These are phyloP conservation scores for Diutina rugosa DNA, from an alignment of 1,139 yeast species.

Conservation along the genomic window DNA sequence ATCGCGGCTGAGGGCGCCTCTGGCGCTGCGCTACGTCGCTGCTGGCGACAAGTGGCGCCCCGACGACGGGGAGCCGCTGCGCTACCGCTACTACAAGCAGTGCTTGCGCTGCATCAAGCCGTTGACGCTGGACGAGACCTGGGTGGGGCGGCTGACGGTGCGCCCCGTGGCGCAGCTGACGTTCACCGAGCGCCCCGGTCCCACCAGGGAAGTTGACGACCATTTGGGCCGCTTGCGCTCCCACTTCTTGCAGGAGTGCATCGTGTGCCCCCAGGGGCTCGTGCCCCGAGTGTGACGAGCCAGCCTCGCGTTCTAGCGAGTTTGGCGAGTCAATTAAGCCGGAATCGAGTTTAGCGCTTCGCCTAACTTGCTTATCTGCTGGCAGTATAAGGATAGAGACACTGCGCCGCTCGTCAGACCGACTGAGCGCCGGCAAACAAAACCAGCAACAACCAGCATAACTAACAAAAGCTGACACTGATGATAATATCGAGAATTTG, in stretches of 20 bases:
- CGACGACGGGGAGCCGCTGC: neutral
- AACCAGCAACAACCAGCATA: no score
- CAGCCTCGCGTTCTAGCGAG: no score
- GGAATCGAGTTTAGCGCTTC: no score
- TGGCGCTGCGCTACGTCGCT: neutral
- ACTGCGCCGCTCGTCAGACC: no score
- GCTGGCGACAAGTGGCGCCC: neutral
- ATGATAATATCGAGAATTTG: no score
- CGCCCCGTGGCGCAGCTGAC: slow-evolving; percentile 17
- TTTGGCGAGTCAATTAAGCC: neutral
- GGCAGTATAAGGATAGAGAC: no score
- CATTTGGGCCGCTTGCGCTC: neutral
- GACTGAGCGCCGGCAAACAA: no score
- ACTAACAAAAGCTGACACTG: no score
- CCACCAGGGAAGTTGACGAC: neutral
- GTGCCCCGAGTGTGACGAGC: neutral
- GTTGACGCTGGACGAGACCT: slow-evolving; percentile 35
- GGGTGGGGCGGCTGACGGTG: slow-evolving; percentile 38
- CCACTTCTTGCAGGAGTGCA: neutral
- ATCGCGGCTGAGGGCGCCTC: neutral
- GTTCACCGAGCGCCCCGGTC: neutral
- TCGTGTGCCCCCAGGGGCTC: neutral
- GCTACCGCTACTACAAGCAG: slow-evolving; percentile 12
- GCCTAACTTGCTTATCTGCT: no score
- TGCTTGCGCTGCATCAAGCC: slow-evolving; percentile 48